Conservation (phyloP, 768 basidiomycete species). For the Nevesoporus exiguus region DNA sequence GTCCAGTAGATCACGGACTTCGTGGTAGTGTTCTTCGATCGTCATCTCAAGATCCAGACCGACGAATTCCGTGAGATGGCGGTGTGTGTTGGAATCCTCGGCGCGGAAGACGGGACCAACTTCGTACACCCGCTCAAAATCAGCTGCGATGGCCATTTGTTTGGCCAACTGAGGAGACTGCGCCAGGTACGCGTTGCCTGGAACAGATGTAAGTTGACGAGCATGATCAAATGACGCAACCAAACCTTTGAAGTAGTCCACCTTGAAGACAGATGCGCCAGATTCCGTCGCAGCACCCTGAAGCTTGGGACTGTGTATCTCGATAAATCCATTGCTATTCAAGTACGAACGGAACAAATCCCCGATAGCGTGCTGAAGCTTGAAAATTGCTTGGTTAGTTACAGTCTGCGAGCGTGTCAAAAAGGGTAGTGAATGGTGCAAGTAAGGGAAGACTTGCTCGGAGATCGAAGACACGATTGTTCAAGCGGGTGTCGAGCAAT, state of each 20-base stretch:
- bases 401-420: slow-evolving; percentile 57
- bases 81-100: slow-evolving; percentile 94
- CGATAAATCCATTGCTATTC: slow-evolving; percentile 70
- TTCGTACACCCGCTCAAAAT: slow-evolving; percentile 98
- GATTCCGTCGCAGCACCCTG: slow-evolving; percentile 97
- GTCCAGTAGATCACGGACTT: slow-evolving; percentile 92
- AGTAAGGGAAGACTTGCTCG: slow-evolving; percentile 51
- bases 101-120: slow-evolving; percentile 97
- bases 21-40: slow-evolving; percentile 98
- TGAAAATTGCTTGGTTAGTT: slow-evolving; percentile 96
- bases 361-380: slow-evolving; percentile 83
- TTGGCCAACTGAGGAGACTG: slow-evolving; percentile 98
- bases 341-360: slow-evolving; percentile 85
- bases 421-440: neutral
- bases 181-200: slow-evolving; percentile 88
- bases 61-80: slow-evolving; percentile 97
- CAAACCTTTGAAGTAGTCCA: slow-evolving; percentile 90
- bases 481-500: slow-evolving; percentile 88
- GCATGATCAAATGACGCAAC: neutral
- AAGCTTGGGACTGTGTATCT: slow-evolving; percentile 97
- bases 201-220: neutral
- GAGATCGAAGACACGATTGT: slow-evolving; percentile 91
- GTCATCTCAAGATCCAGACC: slow-evolving; percentile 99
- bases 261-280: slow-evolving; percentile 97
- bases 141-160: slow-evolving; percentile 98